phyloP scores from a whole-genome alignment of 2,329 filamentous ascomycete genomes.

The Plectosphaerella plurivora region DNA sequence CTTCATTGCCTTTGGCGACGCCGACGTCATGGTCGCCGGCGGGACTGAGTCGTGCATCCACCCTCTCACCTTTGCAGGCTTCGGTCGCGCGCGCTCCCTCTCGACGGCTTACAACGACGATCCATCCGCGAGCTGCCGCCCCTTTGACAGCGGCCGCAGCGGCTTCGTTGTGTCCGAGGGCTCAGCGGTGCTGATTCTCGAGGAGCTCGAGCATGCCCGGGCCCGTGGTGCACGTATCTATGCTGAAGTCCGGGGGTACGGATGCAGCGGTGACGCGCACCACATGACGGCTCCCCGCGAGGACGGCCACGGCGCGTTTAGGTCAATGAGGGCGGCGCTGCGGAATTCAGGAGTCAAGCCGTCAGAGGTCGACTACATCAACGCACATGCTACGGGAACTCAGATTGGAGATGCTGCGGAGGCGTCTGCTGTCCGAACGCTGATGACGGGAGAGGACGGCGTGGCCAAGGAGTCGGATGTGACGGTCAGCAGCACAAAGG shows the following conservation, averaged over 20 bases:
- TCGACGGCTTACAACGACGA: slow-evolving; percentile 74
- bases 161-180: slow-evolving; percentile 95
- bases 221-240: slow-evolving; percentile 76
- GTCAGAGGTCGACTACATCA: slow-evolving; percentile 78
- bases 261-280: slow-evolving; percentile 82
- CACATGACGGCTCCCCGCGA: slow-evolving; percentile 89
- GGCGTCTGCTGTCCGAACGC: slow-evolving; percentile 70
- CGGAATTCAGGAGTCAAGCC: slow-evolving; percentile 67
- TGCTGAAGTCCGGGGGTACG: slow-evolving; percentile 85
- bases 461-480: slow-evolving; percentile 57
- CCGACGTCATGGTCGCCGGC: slow-evolving; percentile 93
- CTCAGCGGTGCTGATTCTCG: slow-evolving; percentile 79
- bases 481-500: slow-evolving; percentile 90
- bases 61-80: slow-evolving; percentile 86
- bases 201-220: slow-evolving; percentile 86
- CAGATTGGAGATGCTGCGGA: slow-evolving; percentile 83
- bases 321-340: slow-evolving; percentile 82
- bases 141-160: slow-evolving; percentile 74
- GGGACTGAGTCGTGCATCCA: slow-evolving; percentile 95
- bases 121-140: slow-evolving; percentile 70
- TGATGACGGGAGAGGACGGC: slow-evolving; percentile 73
- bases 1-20: slow-evolving; percentile 86
- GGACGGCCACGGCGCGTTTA: slow-evolving; percentile 74
- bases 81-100: slow-evolving; percentile 81
- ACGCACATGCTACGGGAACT: slow-evolving; percentile 92